Conservation (phyloP, 352 stramenopile species). For the Pythium pyrilobum region DNA sequence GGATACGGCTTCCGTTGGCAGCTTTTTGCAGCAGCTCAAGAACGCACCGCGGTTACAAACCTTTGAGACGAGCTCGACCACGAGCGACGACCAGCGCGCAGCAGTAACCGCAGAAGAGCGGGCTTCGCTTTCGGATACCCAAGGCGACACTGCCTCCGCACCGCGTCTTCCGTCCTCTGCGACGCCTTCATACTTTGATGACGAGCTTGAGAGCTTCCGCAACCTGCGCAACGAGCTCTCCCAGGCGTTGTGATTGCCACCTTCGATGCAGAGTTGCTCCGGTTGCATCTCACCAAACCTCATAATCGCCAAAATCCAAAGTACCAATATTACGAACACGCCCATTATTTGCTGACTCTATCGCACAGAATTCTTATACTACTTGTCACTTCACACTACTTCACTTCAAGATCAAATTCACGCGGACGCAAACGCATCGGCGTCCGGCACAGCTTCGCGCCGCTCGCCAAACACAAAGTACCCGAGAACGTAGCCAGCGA, state of each 20-base stretch:
- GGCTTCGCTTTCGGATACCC: not conserved
- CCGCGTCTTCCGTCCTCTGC: not conserved
- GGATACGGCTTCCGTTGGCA: constrained; percentile 62
- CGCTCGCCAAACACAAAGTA: constrained; percentile 69
- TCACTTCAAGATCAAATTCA: not conserved
- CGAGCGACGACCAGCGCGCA: not conserved
- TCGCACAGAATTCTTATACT: too few relatives aligned
- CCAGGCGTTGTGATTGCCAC: constrained; percentile 20
- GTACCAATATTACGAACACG: too few relatives aligned
- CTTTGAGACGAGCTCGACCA: constrained; percentile 6
- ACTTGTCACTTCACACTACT: not conserved
- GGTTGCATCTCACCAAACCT: too few relatives aligned
- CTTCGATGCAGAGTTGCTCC: not conserved
- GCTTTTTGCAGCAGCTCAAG: constrained; percentile 79
- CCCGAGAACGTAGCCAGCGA: constrained; percentile 52
- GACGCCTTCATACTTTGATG: constrained; percentile 42
- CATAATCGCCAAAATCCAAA: constrained; percentile 3
- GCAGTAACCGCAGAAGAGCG: not conserved
- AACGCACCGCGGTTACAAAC: constrained; percentile 55
- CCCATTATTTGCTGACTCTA: too few relatives aligned
- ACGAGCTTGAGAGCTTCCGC: constrained; percentile 73
- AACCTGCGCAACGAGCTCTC: constrained; percentile 62
- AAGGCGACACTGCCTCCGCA: not conserved
- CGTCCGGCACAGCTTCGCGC: constrained; percentile 32
- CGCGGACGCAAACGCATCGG: constrained; percentile 15